Base-by-base conservation (phyloP, 768 basidiomycete genomes). In the Pisolithus marmoratus region DNA sequence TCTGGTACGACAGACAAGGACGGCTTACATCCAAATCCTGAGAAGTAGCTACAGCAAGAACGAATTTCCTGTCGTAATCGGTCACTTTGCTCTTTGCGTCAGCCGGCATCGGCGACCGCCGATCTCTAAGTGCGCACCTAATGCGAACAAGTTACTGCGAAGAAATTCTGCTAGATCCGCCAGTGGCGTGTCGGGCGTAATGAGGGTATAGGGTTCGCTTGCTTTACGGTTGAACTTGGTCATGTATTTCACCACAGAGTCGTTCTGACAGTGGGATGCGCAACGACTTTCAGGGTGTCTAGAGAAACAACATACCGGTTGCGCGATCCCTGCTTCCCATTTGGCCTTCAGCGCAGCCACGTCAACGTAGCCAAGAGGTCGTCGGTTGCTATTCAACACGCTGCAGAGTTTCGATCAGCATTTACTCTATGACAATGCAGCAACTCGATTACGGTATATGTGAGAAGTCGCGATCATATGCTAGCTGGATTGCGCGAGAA, bases 391-490 rank as follows among this genome's bases (percentile, higher is more conserved):
- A 60, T 87, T 84, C 26, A 96, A 75, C 0, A 95, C 87, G 2
- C 92, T 95, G 57, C 8, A 38, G 46, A 23, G 31, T 12, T 4
- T 31, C 40, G 38, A 42, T 49, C 2, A n/a, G 29, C 7, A 51
- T 29, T n/a, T 38, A 12, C 12, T 44, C 19, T 38, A 36, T 15
- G 36, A 42, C 50, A 38, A 38, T 44, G 27, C 5, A 34, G 15
- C 38, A 46, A 26, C 45, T 34, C 20, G 70, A 72, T 61, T 60
- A 94, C 94, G 94, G 94, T 54, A 95, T 85, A 60, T 94, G 85
- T 17, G 92, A 92, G 70, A 94, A 96, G 64, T 96, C 94, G 31
- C 92, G 83, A 58, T 96, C 94, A 60, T 94, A 95, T 0, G 93
- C 94, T 23, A 87, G 78, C 59, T 91, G 90, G 26, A 95, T 81